A percentile compares a stretch with the other conserved stretches of the same genome.
phyloP scores from a whole-genome alignment of 1,139 yeast species.

The Lodderomyces theae region DNA sequence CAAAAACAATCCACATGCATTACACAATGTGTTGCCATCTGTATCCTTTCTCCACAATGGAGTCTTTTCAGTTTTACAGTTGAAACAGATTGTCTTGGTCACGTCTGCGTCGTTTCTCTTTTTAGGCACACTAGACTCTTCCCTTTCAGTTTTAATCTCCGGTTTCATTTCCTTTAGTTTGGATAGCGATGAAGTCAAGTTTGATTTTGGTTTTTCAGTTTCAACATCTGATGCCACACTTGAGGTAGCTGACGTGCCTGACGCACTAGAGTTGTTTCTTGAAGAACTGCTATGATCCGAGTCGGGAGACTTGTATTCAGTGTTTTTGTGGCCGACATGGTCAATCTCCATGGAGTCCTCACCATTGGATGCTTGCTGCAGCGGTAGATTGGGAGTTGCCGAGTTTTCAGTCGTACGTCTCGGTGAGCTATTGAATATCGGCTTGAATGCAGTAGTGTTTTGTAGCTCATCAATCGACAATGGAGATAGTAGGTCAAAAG shows the following conservation, averaged over 20 bases:
- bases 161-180: constrained; percentile 15
- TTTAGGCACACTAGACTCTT: constrained; percentile 31
- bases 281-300: constrained; percentile 12
- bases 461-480: constrained; percentile 37
- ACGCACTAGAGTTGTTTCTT: constrained; percentile 4
- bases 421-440: background rate
- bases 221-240: constrained; percentile 5
- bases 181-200: constrained; percentile 32
- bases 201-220: constrained; percentile 23
- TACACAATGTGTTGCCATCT: constrained; percentile 54
- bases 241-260: constrained; percentile 7
- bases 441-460: constrained; percentile 13
- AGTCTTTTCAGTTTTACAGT: constrained; percentile 55
- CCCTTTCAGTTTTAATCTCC: constrained; percentile 9
- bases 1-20: constrained; percentile 58
- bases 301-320: constrained; percentile 10
- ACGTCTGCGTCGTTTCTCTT: constrained; percentile 14
- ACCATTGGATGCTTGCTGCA: constrained; percentile 12
- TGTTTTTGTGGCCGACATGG: constrained; percentile 1
- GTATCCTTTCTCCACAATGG: constrained; percentile 62
- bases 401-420: background rate
- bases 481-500: constrained; percentile 42
- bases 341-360: background rate
- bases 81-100: constrained; percentile 18
- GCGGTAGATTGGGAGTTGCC: constrained; percentile 10